phyloP scores from a whole-genome alignment of 768 basidiomycete species.

The Lyophyllum semitale region DNA sequence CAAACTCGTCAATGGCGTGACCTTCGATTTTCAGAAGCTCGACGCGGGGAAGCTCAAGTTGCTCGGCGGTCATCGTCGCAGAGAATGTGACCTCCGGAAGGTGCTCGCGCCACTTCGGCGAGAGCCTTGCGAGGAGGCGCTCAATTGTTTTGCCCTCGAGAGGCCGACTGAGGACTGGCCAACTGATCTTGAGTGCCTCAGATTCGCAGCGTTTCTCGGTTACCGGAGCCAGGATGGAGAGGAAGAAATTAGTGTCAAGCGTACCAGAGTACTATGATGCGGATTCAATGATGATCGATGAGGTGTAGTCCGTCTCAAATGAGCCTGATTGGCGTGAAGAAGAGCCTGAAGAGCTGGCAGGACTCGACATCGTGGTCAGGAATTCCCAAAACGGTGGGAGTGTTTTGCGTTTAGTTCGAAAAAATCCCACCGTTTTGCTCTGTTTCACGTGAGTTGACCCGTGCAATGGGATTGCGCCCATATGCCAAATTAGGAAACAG shows the following conservation, averaged over 20 bases:
- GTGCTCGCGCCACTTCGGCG: slow-evolving; percentile 13
- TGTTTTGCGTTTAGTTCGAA: no score
- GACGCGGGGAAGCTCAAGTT: slow-evolving; percentile 7
- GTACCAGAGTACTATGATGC: not conserved
- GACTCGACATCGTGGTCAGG: no score
- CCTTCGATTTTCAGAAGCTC: slow-evolving; percentile 2
- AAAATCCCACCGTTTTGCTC: no score
- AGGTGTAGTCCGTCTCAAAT: not conserved
- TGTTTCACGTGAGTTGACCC: no score
- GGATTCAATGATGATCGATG: no score
- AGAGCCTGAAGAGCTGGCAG: not conserved
- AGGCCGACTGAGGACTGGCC: slow-evolving; percentile 10
- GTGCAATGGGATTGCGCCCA: no score
- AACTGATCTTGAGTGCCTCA: slow-evolving; percentile 17
- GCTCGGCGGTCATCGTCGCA: not conserved
- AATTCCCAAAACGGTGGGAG: no score
- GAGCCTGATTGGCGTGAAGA: not conserved
- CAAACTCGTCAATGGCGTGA: not conserved
- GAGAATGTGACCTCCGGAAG: slow-evolving; percentile 14
- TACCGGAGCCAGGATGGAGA: not conserved
- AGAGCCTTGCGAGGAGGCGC: no score
- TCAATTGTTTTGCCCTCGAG: slow-evolving; percentile 12
- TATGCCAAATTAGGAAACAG: no score
- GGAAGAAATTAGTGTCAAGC: not conserved
- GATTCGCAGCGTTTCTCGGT: not conserved